Percentiles rank a stretch among this genome's conserved stretches.
These are phyloP conservation scores for Carpinus viminea DNA, from an alignment of 306 rosid genomes.

Conservation along the genomic window DNA sequence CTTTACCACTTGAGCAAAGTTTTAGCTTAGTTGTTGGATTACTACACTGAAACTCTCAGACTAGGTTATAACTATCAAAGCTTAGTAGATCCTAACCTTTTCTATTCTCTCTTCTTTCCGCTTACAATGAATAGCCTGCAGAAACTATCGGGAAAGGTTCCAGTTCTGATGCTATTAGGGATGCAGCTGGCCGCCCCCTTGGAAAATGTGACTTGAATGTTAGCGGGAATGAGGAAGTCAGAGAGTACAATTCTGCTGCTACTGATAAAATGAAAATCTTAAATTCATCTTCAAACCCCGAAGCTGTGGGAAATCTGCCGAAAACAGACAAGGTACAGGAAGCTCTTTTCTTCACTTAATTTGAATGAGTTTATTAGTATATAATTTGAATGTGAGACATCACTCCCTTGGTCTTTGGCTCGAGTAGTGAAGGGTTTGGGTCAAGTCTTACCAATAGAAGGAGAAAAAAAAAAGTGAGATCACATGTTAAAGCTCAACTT, in stretches of 20 bases:
- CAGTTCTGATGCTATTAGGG: constrained; percentile 26
- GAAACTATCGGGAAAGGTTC: constrained; percentile 29
- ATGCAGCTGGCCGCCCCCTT: constrained; percentile 31
- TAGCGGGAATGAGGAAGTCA: constrained; percentile 32
- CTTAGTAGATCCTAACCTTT: neutral
- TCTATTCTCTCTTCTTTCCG: neutral
- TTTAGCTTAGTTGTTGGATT: neutral
- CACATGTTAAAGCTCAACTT: constrained; percentile 13
- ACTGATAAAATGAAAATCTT: constrained; percentile 28
- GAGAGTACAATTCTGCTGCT: constrained; percentile 28
- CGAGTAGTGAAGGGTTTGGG: neutral
- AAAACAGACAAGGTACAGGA: constrained; percentile 45
- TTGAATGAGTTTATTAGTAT: neutral
- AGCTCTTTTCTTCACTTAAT: constrained; percentile 13
- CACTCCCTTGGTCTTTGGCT: neutral
- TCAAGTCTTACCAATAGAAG: neutral
- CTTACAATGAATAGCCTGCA: constrained; percentile 24
- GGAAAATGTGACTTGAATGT: constrained; percentile 29
- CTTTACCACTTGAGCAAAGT: neutral
- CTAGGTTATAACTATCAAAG: neutral
- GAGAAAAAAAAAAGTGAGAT: neutral
- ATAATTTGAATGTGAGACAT: neutral
- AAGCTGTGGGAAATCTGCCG: constrained; percentile 29
- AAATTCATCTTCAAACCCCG: constrained; percentile 30
- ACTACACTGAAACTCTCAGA: neutral